Evolutionary conservation across 768 basidiomycete genomes (phyloP), one percentile per base, ranked within the genome.

Genomic region (Agaricus sinodeliciosus): DNA sequence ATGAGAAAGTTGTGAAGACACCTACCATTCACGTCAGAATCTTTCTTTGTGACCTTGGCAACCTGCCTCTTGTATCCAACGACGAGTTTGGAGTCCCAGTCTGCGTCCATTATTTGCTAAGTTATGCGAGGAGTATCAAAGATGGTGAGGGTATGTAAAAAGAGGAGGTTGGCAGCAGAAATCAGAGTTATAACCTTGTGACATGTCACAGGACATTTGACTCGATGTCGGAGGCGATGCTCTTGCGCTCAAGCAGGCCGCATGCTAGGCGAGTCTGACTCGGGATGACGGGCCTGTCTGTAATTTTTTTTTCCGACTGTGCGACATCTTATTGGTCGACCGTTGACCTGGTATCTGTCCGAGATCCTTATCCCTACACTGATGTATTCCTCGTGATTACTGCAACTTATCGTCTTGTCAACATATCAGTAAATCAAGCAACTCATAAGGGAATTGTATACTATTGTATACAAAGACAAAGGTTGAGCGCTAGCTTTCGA

Each of bases 81-180:
- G 57, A 90, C 84, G 54, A 69, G 65, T 67, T 86, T 87, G 53
- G 65, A 69, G 54, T 92, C 88, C 85, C 85, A 87, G 50, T 90
- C 86, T 66, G 75, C 74, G 62, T 69, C 72, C 73, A 75, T 82
- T 57, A 64, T 77, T 28, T 34, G 13, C 35, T 51, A 18, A 8
- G 19, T 43, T 40, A 26, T 49, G 40, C 41, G 43, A 11, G 48
- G 18, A 36, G 31, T 40, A 41, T 19, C n/a, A 37, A 59, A 54
- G 44, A 31, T 35, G 50, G 36, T 49, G 59, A 50, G 55, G 57
- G 56, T 59, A 54, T 50, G 51, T 31, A 8, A 11, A 49, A 56
- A 25, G 37, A 55, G 55, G 49, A 56, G 49, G 46, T 31, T 43
- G 49, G 50, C 22, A 22, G 22, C 22, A 49, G 59, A 56, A 48